Evolutionary conservation across 1,139 yeast genomes (phyloP), one percentile per base, ranked within the genome.

Genomic region (Suhomyces anneliseae): DNA sequence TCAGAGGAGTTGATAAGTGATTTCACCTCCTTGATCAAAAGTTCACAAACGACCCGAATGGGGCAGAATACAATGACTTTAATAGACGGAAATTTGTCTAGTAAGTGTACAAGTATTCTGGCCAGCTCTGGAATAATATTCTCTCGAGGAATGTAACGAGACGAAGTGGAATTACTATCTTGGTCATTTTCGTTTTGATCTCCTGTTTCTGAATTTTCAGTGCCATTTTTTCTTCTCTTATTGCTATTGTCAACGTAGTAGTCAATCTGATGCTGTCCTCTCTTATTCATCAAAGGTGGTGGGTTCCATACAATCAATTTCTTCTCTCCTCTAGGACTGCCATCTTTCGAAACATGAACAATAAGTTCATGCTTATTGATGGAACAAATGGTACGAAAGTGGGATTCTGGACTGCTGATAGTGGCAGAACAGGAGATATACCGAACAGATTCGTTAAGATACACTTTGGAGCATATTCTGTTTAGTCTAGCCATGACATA

Each of bases 401-500:
- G 95, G 6, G 73, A 59, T 0, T 70, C 69, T 0, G 99, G 97
- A 41, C 83, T 76, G 51, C 79, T 79, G 47, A 93, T 79, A 0
- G 99, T 93, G 0, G 99, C 99, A 0, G 98, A 90, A 66, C 99
- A 92, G 1, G 96, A 87, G 7, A 93, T 82, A 58, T 87, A 89
- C 48, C 78, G 79, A 38, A 88, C 57, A 1, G 67, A 51, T 26
- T 48, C 31, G 27, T 47, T 42, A 4, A 27, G 27, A 33, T 46
- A 39, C 31, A 50, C 42, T 37, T 48, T 47, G n/a, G 50, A 38
- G 51, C 88, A 83, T 8, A 88, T 58, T 39, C 96, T 67, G 38
- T 85, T 70, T 35, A 93, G 67, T 42, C 99, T 66, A 43, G 96
- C 74, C 85, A 93, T 81, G 0, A 93, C 85, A 49, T 86, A 75